phyloP scores from a whole-genome alignment of 352 stramenopile species.

The Pythium phragmiticola region DNA sequence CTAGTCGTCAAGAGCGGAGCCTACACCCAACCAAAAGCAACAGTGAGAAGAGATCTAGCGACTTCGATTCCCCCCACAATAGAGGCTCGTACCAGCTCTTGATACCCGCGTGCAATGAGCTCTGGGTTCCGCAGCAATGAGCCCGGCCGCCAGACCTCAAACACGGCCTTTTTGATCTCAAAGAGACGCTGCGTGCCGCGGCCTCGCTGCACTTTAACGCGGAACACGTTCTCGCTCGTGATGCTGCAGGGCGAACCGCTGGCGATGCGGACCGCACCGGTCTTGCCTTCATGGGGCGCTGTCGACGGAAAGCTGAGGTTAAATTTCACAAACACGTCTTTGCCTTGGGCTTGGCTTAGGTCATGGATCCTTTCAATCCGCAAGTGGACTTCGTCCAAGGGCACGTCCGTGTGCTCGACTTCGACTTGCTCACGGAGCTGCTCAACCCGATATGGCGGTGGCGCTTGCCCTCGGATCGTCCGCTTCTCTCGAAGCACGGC shows the following conservation, averaged over 20 bases:
- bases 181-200: conserved; percentile 72
- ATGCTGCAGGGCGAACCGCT: conserved; percentile 31
- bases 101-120: conserved; percentile 59
- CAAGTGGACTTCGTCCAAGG: conserved; percentile 54
- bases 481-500: conserved; percentile 52
- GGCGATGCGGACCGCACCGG: conserved; percentile 35
- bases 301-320: conserved; percentile 66
- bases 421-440: conserved; percentile 40
- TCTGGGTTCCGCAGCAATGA: conserved; percentile 69
- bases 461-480: conserved; percentile 43
- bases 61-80: not conserved
- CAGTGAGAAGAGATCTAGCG: not conserved
- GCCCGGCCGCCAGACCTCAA: conserved; percentile 70
- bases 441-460: conserved; percentile 48
- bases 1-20: conserved; percentile 47
- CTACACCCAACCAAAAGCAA: conserved; percentile 22
- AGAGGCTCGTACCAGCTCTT: conserved; percentile 51
- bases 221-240: conserved; percentile 31
- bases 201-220: conserved; percentile 54
- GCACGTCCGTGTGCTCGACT: conserved; percentile 41
- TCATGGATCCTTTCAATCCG: conserved; percentile 47
- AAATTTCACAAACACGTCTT: conserved; percentile 72
- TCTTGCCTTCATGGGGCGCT: conserved; percentile 62
- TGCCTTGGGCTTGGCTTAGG: conserved; percentile 37
- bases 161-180: conserved; percentile 77